These are phyloP conservation scores for Leptosphaerulina australis DNA, from an alignment of 2,329 filamentous ascomycete species.

Conservation along the genomic window DNA sequence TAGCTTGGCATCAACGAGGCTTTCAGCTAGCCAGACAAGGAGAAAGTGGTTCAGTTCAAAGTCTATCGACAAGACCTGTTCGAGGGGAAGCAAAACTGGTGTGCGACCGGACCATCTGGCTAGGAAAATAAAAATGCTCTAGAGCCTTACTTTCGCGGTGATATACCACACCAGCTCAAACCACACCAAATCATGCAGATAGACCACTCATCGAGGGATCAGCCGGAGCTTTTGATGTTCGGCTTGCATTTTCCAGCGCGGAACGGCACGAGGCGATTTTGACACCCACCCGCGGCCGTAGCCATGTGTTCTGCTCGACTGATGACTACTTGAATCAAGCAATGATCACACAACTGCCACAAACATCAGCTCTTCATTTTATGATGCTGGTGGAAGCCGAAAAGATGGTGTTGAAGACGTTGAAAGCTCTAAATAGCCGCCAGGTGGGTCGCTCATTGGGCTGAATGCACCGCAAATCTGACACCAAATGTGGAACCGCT, in stretches of 20 bases:
- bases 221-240: conserved; percentile 8
- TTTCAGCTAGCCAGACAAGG: neutral
- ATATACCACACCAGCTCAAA: conserved; percentile 5
- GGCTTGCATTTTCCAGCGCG: conserved; percentile 9
- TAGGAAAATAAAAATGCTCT: conserved; percentile 1
- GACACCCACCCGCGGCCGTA: conserved; percentile 10
- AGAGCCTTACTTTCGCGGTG: conserved; percentile 2
- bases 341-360: conserved; percentile 15
- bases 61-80: too few species aligned
- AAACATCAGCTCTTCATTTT: conserved; percentile 5
- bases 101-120: neutral
- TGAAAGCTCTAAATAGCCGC: conserved; percentile 30
- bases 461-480: conserved; percentile 24
- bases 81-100: neutral
- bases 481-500: conserved; percentile 34
- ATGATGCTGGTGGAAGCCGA: conserved; percentile 1
- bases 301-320: conserved; percentile 9
- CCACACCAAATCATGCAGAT: neutral
- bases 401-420: conserved; percentile 9
- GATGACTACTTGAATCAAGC: conserved; percentile 10
- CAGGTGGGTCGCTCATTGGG: conserved; percentile 30
- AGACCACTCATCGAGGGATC: neutral
- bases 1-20: neutral
- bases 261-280: conserved; percentile 11
- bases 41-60: too few species aligned